A percentile compares a stretch with the other conserved stretches of the same genome.
These are phyloP conservation scores for Musa schizocarpa DNA, from an alignment of 176 grass and related monocot genomes.

Conservation along the genomic window DNA sequence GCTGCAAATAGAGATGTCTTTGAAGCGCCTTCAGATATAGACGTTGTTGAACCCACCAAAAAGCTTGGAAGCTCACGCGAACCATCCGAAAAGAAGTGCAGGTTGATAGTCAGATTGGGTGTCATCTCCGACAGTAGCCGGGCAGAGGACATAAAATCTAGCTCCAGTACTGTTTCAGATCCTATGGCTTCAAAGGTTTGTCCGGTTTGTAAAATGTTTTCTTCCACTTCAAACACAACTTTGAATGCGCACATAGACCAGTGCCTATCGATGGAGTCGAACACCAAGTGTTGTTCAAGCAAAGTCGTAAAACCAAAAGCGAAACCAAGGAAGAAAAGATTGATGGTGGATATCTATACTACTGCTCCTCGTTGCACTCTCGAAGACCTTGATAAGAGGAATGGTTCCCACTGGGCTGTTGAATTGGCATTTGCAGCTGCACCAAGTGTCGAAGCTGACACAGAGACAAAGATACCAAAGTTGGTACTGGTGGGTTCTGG, in stretches of 20 bases:
- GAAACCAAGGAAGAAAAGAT: slow-evolving; percentile 29
- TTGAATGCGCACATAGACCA: slow-evolving; percentile 28
- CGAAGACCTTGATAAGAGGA: slow-evolving; percentile 28
- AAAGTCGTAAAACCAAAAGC: slow-evolving; percentile 9
- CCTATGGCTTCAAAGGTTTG: slow-evolving; percentile 25
- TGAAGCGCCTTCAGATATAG: background rate
- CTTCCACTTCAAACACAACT: slow-evolving; percentile 24
- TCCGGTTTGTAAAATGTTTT: slow-evolving; percentile 25
- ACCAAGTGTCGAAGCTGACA: background rate
- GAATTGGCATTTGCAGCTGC: slow-evolving; percentile 5
- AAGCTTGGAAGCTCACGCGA: background rate
- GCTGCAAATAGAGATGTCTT: slow-evolving; percentile 1
- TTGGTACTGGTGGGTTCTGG: background rate
- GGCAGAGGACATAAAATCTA: slow-evolving; percentile 13
- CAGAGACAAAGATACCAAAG: slow-evolving; percentile 5
- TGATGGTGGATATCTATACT: slow-evolving; percentile 22
- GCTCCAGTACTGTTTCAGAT: slow-evolving; percentile 6
- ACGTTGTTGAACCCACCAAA: background rate
- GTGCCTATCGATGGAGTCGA: slow-evolving; percentile 13
- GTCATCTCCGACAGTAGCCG: background rate
- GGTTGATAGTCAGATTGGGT: slow-evolving; percentile 7
- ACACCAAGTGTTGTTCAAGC: background rate
- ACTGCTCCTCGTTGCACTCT: slow-evolving; percentile 19
- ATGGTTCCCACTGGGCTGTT: slow-evolving; percentile 24
- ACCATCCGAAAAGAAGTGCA: slow-evolving; percentile 8